Evolutionary conservation across 1,284 basidiomycete genomes (phyloP), one percentile per base, ranked within the genome.

Genomic region (Boletus sp.): DNA sequence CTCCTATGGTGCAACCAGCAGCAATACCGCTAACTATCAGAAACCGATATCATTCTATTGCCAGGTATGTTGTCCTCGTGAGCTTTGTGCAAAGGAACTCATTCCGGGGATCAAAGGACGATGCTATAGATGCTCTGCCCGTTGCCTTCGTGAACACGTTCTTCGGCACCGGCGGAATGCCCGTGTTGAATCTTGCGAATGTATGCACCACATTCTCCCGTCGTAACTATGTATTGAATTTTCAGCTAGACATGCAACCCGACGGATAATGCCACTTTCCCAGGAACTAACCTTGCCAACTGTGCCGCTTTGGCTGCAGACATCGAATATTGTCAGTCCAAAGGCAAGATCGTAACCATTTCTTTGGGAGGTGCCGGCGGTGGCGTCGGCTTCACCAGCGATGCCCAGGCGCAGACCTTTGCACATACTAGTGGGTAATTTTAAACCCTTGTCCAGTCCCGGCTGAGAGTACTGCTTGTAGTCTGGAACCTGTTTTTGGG

Each of bases 401-500:
- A 79, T 50, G 60, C 73, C 0, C 73, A 84, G 59, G 83, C 74
- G 3, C 60, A 68, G 39, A 58, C 61, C 0, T 83, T 83, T 52
- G 82, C 78, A 4, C 69, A 78, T 38, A 77, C 73, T 0, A 73
- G 62, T 50, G 25, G 22, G 50, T 39, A 17, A 17, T 8, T 27
- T 39, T n/a, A 2, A 10, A 13, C n/a, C 8, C 36, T 34, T 16
- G 12, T 30, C 22, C 23, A 20, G 23, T 20, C 16, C 12, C 4
- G 7, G 9, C 49, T 60, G 35, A 62, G 20, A 6, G 14, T 32
- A 36, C 8, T 30, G 1, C 30, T 16, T 30, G 17, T 10, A 64
- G 61, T 85, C 40, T 86, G 83, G 83, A 70, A 85, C 60, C 52
- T 82, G 12, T 84, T 86, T 70, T 71, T 85, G 17, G 83, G 80